Evolutionary conservation across 164 flowering plant species (phyloP), one percentile per base, ranked within the genome.

Genomic region (Malania oleifera): DNA sequence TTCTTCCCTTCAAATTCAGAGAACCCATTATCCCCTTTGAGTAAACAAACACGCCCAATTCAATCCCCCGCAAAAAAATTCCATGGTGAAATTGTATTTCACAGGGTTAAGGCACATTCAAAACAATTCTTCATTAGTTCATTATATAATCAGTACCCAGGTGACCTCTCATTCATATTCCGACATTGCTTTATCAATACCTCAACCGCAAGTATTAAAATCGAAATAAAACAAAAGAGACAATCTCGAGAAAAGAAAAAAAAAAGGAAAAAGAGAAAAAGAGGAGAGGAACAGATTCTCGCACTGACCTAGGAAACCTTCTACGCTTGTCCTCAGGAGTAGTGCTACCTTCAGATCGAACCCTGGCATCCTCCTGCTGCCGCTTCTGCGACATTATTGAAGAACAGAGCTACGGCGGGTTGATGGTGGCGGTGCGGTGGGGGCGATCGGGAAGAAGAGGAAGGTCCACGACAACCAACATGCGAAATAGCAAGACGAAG

Each of bases 311-410:
- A 26, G 79, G 82, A 31, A 69, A 8, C 39, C 62, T 78, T 47
- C 79, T 73, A 5, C 84, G 79, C 74, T 79, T 83, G 34, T 83
- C 91, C 20, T 77, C 78, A 5, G 85, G 66, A n/a, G 39, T 5
- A 20, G 48, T 45, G 47, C 48, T 39, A 12, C 52, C 76, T 7
- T 70, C 80, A 7, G 68, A 22, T 17, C 59, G 64, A 24, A 60
- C 41, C 66, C 66, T 72, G 7, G 70, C 79, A 45, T 80, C 83
- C n/a, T 82, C 87, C 10, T 46, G 70, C 17, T 75, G 80, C 59
- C 88, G 70, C 72, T 82, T 84, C 72, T 78, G 82, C 40, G 90
- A 78, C 95, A 87, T 84, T 52, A 27, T 55, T 23, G 9, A 35
- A 23, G 44, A 24, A 26, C 12, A 26, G 28, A 41, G 18, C 50